Evolutionary conservation across 495 filamentous ascomycete genomes (phyloP).

Genomic region (Penicillium waksmanii): DNA sequence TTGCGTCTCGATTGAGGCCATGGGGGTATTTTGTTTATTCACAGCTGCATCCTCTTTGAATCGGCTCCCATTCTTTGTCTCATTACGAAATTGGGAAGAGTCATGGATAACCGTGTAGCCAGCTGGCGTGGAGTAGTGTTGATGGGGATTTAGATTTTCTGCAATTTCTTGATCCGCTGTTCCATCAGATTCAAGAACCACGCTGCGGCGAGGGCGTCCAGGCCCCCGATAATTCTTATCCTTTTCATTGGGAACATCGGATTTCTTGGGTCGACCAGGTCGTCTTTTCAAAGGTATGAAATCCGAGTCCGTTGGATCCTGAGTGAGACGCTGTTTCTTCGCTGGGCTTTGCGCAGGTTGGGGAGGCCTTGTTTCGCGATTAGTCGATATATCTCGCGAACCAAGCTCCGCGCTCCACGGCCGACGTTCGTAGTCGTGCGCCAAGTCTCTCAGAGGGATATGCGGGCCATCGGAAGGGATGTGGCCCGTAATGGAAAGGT

Average conservation of each 20-base stretch:
- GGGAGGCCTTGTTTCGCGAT: background rate
- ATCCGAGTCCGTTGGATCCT: conserved; percentile 8
- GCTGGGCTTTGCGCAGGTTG: conserved; percentile 24
- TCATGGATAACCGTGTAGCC: background rate
- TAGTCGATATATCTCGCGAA: conserved; percentile 8
- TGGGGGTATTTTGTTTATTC: background rate
- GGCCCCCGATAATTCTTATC: background rate
- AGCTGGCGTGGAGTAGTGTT: background rate
- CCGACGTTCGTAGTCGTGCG: conserved; percentile 15
- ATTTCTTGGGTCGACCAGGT: conserved; percentile 40
- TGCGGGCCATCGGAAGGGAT: background rate
- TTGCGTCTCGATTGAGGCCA: background rate
- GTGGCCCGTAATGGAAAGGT: conserved; percentile 25
- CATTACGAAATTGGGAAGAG: background rate
- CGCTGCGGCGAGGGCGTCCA: background rate
- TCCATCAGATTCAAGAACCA: background rate
- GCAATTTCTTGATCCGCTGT: background rate
- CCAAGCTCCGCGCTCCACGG: conserved; percentile 23
- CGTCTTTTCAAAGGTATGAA: conserved; percentile 21
- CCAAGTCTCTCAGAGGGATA: background rate
- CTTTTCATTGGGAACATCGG: conserved; percentile 14
- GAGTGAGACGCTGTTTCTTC: conserved; percentile 41
- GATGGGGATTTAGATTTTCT: background rate
- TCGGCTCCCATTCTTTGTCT: background rate
- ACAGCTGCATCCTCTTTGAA: background rate